These are phyloP conservation scores for Senna tora DNA, from an alignment of 306 rosid species.

Conservation along the genomic window DNA sequence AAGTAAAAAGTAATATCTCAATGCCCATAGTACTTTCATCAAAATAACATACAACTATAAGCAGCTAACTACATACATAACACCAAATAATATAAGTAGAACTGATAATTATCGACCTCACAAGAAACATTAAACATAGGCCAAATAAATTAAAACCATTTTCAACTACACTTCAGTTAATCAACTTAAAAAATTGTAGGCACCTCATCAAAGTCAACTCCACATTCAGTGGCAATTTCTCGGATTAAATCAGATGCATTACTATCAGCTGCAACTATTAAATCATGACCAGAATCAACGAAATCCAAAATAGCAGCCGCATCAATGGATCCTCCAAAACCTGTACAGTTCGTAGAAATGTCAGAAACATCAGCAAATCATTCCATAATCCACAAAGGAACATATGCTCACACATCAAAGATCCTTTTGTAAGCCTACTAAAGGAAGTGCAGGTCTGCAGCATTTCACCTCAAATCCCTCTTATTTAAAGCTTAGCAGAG, in stretches of 20 bases:
- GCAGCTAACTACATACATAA: conserved; percentile 25
- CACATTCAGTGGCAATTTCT: conserved; percentile 82
- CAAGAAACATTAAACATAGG: background rate
- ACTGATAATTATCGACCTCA: conserved; percentile 2
- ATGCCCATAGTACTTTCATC: background rate
- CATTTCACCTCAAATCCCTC: conserved; percentile 1
- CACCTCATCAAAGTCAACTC: conserved; percentile 98
- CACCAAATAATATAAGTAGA: conserved; percentile 10
- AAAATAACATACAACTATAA: conserved; percentile 22
- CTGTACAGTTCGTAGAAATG: conserved; percentile 43
- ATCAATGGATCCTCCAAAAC: conserved; percentile 92
- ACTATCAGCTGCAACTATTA: conserved; percentile 73
- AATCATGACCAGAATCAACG: conserved; percentile 96
- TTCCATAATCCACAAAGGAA: background rate
- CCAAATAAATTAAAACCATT: background rate
- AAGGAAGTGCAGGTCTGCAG: background rate
- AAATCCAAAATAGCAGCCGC: conserved; percentile 81
- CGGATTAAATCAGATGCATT: conserved; percentile 89
- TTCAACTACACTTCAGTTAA: conserved; percentile 17
- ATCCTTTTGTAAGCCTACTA: background rate
- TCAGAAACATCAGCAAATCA: background rate
- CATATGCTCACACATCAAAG: background rate
- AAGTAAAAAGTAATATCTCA: background rate
- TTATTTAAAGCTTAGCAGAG: too few relatives aligned
- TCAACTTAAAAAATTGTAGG: conserved; percentile 6